phyloP scores from a whole-genome alignment of 2,329 filamentous ascomycete genomes.

The Juglanconis sp. region DNA sequence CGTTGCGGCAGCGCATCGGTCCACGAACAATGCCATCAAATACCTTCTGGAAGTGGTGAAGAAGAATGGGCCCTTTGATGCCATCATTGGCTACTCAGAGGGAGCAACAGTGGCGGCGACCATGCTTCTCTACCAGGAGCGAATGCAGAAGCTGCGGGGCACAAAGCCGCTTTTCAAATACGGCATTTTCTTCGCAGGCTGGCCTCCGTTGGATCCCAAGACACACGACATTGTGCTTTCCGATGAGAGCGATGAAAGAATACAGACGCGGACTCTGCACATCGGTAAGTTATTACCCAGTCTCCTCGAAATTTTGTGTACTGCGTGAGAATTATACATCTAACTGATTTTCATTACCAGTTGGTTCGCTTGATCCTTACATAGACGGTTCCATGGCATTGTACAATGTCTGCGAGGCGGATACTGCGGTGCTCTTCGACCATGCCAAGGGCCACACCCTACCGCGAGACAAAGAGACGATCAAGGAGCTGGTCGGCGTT shows the following conservation, averaged over 20 bases:
- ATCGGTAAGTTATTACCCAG: slow-evolving; percentile 37
- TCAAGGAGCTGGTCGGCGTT: slow-evolving; percentile 45
- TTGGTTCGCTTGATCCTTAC: slow-evolving; percentile 57
- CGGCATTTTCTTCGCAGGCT: slow-evolving; percentile 51
- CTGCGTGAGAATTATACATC: not conserved
- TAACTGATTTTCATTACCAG: slow-evolving; percentile 22
- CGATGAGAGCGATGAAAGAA: slow-evolving; percentile 46
- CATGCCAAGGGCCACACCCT: slow-evolving; percentile 64
- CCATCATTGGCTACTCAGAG: slow-evolving; percentile 60
- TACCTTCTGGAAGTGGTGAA: slow-evolving; percentile 27
- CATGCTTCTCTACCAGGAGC: slow-evolving; percentile 48
- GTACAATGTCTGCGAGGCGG: slow-evolving; percentile 59
- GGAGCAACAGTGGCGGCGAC: slow-evolving; percentile 55
- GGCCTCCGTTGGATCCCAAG: slow-evolving; percentile 47
- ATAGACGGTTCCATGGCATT: slow-evolving; percentile 58
- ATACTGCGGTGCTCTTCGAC: slow-evolving; percentile 59
- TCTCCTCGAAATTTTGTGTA: not conserved
- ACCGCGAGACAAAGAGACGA: slow-evolving; percentile 48
- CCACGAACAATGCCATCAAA: slow-evolving; percentile 39
- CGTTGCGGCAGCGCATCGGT: slow-evolving; percentile 29
- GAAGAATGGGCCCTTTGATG: slow-evolving; percentile 37
- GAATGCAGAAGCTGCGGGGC: slow-evolving; percentile 27
- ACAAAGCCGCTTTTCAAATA: slow-evolving; percentile 39
- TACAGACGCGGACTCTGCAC: slow-evolving; percentile 51
- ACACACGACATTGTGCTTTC: slow-evolving; percentile 43